Base-by-base conservation (phyloP, 331 rosid genomes). In the Malus hybrid region DNA sequence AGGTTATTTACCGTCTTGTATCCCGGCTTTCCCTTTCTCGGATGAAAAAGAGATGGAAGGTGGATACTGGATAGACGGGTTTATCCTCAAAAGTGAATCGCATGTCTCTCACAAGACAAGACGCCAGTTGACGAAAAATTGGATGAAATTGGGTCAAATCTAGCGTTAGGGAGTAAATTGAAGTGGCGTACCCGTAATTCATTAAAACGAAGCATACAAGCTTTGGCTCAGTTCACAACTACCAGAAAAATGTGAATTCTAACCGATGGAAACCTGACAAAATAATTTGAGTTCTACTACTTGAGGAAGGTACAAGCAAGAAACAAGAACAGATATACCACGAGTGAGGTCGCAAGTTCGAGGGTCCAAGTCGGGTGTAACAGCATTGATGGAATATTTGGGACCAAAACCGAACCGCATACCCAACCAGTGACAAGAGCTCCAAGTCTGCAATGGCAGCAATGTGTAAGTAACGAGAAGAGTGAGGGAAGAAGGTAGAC, bases 351-450 rank as follows among this genome's bases (percentile, higher is more conserved):
- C 27, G 85, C 73, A 32, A 95, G 96, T 76, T 92, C 98, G 13
- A 92, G 97, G 34, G 93, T 86, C 97, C 97, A 92, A 5, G 93
- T 87, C 12, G 99, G 97, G 65, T 86, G 92, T 54, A 95, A 79
- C 61, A 92, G 87, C 75, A 90, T 10, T 7, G 93, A 65, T 1
- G 97, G 99, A 85, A 95, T 87, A 69, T 78, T 88, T 9, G 99
- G 99, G 70, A 84, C 93, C 83, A 88, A 76, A 65, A 92, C 18
- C 6, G 98, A 95, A 74, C 99, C 98, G 44, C 91, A 84, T 56
- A 92, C 84, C 99, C 99, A 92, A 52, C 99, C 98, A 6, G 63
- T 71, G n/a, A 88, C 97, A 24, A 95, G 91, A 74, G 91, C 92
- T 80, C 96, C 98, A 82, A 95, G 76, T 78, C 99, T 95, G 89